These are phyloP conservation scores for Apiotrichum laibachii DNA, from an alignment of 1,284 basidiomycete genomes.

Conservation along the genomic window DNA sequence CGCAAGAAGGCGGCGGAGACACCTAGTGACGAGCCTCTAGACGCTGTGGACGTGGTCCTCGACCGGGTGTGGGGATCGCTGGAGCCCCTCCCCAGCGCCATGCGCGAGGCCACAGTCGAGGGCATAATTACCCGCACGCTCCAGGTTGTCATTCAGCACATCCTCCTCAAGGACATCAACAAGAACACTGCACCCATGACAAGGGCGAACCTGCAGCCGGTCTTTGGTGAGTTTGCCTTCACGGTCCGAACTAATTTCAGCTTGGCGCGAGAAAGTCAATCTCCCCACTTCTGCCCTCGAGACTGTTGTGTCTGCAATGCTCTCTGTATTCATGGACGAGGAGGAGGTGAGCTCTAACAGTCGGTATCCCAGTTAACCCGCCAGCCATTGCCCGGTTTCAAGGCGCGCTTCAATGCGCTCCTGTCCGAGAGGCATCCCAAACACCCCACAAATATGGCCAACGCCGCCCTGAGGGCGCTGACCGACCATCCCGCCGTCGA, in stretches of 20 bases:
- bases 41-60: slow-evolving; percentile 3
- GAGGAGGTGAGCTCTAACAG: background rate
- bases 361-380: background rate
- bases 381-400: slow-evolving; percentile 1
- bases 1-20: background rate
- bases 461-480: slow-evolving; percentile 8
- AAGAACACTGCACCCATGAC: background rate
- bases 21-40: background rate
- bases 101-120: slow-evolving; percentile 10
- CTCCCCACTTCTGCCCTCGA: slow-evolving; percentile 8
- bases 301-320: slow-evolving; percentile 5
- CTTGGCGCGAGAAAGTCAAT: slow-evolving; percentile 11
- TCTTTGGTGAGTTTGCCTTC: background rate
- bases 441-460: slow-evolving; percentile 15
- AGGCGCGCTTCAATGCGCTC: background rate
- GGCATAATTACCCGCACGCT: slow-evolving; percentile 10
- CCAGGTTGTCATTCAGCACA: slow-evolving; percentile 13
- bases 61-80: slow-evolving; percentile 11
- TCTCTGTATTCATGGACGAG: background rate
- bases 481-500: slow-evolving; percentile 8
- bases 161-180: slow-evolving; percentile 9
- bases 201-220: background rate
- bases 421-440: slow-evolving; percentile 4
- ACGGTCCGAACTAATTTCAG: background rate
- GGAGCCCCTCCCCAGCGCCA: slow-evolving; percentile 4